Evolutionary conservation across 1,139 yeast species (phyloP).

Genomic region (Hemisphaericaspora xylanilytica): DNA sequence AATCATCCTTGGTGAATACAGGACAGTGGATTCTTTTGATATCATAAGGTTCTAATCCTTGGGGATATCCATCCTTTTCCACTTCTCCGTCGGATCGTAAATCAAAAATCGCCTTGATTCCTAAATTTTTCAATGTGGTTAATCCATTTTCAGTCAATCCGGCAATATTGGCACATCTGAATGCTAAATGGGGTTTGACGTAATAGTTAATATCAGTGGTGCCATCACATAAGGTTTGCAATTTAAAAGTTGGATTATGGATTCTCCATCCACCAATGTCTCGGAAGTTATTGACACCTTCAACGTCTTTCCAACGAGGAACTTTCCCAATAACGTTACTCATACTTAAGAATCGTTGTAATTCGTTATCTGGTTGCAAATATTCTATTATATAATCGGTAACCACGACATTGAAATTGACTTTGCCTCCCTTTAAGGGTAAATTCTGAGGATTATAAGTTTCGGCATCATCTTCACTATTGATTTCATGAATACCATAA

Average conservation of each 20-base stretch:
- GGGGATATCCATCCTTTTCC: constrained; percentile 46
- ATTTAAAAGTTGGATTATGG: constrained; percentile 26
- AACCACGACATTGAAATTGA: constrained; percentile 60
- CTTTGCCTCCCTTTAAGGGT: constrained; percentile 45
- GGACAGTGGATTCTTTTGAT: constrained; percentile 59
- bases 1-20: constrained; percentile 53
- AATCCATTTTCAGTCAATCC: constrained; percentile 49
- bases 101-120: constrained; percentile 62
- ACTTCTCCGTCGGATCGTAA: constrained; percentile 66
- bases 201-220: constrained; percentile 22
- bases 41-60: constrained; percentile 35
- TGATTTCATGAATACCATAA: constrained; percentile 47
- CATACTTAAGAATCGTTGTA: constrained; percentile 47
- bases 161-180: constrained; percentile 63
- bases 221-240: constrained; percentile 5
- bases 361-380: constrained; percentile 49
- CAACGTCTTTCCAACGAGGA: constrained; percentile 60
- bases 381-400: constrained; percentile 51
- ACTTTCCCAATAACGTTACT: constrained; percentile 37
- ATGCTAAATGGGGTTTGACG: constrained; percentile 57
- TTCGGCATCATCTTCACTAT: constrained; percentile 25
- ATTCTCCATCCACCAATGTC: constrained; percentile 79
- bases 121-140: constrained; percentile 38
- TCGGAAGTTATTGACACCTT: constrained; percentile 71
- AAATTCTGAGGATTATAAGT: constrained; percentile 35